Evolutionary conservation across 1,284 basidiomycete genomes (phyloP).

Genomic region (Papiliotrema nemorosa): DNA sequence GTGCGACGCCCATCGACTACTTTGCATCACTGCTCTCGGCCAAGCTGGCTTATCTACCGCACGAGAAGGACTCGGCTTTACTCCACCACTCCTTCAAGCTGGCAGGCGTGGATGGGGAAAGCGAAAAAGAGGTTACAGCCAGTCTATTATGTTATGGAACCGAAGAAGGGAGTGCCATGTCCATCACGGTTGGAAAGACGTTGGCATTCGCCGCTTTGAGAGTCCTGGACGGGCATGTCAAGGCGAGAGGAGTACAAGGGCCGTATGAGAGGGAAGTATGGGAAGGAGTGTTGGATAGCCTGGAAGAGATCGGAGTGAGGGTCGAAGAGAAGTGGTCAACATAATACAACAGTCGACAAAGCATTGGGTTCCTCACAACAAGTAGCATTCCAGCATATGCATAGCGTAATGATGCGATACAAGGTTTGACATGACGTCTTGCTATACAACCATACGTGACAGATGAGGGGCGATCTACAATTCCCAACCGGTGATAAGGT

Average conservation of each 20-base stretch:
- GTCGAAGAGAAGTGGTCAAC: slow-evolving; percentile 61
- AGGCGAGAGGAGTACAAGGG: slow-evolving; percentile 62
- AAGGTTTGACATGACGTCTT: no score
- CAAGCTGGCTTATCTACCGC: slow-evolving; percentile 66
- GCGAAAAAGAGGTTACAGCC: slow-evolving; percentile 66
- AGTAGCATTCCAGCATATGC: no score
- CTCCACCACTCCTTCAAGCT: slow-evolving; percentile 72
- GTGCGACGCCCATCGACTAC: slow-evolving; percentile 67
- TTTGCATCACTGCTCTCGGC: slow-evolving; percentile 71
- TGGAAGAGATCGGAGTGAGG: slow-evolving; percentile 62
- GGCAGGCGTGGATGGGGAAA: slow-evolving; percentile 10
- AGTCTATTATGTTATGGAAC: slow-evolving; percentile 71
- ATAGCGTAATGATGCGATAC: no score
- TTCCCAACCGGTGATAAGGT: slow-evolving; percentile 59
- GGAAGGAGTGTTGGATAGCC: slow-evolving; percentile 58
- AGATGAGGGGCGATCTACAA: slow-evolving; percentile 1
- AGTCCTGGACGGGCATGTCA: slow-evolving; percentile 66
- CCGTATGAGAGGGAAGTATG: slow-evolving; percentile 63
- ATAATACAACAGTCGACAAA: background rate
- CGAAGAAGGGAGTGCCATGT: slow-evolving; percentile 71
- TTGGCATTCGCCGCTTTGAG: slow-evolving; percentile 72
- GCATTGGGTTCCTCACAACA: background rate
- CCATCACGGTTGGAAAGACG: slow-evolving; percentile 80
- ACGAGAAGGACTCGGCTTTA: slow-evolving; percentile 82
- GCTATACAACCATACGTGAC: background rate